Base-by-base conservation (phyloP, 306 rosid species). In the Corylus heterophylla region DNA sequence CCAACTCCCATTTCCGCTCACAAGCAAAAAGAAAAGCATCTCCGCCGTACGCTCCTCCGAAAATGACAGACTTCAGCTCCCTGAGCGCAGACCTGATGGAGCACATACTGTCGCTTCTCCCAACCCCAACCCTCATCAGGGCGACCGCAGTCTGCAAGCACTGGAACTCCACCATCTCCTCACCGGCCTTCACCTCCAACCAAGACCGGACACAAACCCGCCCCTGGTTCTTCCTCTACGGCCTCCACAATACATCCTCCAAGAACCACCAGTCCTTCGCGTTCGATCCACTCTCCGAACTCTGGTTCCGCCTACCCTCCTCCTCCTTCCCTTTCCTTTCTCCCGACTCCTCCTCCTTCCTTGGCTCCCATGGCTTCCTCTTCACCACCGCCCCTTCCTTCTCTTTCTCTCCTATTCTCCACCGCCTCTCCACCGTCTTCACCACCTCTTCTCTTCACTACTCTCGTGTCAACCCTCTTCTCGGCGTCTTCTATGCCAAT, bases 191-290 rank as follows among this genome's bases (percentile, higher is more conserved):
- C 81, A 82, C 89, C 67, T 5, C 73, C 44, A 13, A 70, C 27
- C 5, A 78, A 47, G 18, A 25, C 54, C 35, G 29, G 25, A 75
- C 67, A 73, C 44, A 47, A 44, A 55, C 69, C 31, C 74, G 58
- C 0, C 92, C 98, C 0, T 94, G 97, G 98, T 92, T 94, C 72
- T 90, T 92, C 83, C 97, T 94, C 75, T 83, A 87, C 37, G 96
- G 92, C 31, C 82, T 94, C 88, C 96, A 94, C 80, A 94, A 92
- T 84, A 89, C 90, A 69, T 84, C 96, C 63, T 87, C 93, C 42
- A 90, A 89, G 63, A 89, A 88, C 85, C 85, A 94, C 71, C 97
- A 92, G 74, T 88, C 92, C 59, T 92, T 94, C 44, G 94, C 96
- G 73, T 94, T 90, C 64, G 98, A 92, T 69, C 97, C 96, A 3